These are phyloP conservation scores for Colletotrichum camelliae DNA, from an alignment of 2,329 filamentous ascomycete species.

Conservation along the genomic window DNA sequence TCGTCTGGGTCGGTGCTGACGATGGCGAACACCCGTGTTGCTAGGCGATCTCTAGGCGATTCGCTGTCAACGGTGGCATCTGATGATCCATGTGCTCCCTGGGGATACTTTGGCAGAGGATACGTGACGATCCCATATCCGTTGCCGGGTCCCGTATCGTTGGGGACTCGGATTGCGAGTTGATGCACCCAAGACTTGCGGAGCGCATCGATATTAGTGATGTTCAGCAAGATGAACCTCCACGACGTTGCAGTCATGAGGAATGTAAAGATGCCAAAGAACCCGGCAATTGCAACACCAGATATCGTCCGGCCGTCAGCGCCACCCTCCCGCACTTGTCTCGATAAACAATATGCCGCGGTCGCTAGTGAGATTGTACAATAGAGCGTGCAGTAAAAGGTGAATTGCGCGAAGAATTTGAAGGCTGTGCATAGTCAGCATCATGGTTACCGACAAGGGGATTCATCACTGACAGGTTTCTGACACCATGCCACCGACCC, in stretches of 20 bases:
- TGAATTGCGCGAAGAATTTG: constrained; percentile 93
- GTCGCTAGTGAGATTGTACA: constrained; percentile 69
- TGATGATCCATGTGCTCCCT: neutral
- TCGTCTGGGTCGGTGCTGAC: constrained; percentile 74
- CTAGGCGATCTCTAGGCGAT: constrained; percentile 43
- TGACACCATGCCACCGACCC: constrained; percentile 91
- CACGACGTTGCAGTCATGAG: constrained; percentile 79
- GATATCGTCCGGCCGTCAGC: constrained; percentile 69
- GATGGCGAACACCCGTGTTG: constrained; percentile 77
- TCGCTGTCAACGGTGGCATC: neutral
- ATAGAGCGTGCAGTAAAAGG: constrained; percentile 73
- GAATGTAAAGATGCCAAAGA: constrained; percentile 82
- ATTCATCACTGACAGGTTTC: constrained; percentile 67
- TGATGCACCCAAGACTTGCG: constrained; percentile 68
- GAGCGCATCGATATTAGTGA: constrained; percentile 85
- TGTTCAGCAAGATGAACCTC: constrained; percentile 73
- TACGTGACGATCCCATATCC: constrained; percentile 62
- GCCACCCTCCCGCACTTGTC: constrained; percentile 49
- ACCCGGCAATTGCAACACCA: constrained; percentile 66
- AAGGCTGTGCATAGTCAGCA: constrained; percentile 57
- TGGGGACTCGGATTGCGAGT: constrained; percentile 76
- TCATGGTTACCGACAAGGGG: neutral
- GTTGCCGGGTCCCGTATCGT: constrained; percentile 44
- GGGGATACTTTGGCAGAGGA: constrained; percentile 48
- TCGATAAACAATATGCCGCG: constrained; percentile 66